Evolutionary conservation across 2,329 filamentous ascomycete species (phyloP), one percentile per base, ranked within the genome.

Genomic region (Emergomyces orientalis): DNA sequence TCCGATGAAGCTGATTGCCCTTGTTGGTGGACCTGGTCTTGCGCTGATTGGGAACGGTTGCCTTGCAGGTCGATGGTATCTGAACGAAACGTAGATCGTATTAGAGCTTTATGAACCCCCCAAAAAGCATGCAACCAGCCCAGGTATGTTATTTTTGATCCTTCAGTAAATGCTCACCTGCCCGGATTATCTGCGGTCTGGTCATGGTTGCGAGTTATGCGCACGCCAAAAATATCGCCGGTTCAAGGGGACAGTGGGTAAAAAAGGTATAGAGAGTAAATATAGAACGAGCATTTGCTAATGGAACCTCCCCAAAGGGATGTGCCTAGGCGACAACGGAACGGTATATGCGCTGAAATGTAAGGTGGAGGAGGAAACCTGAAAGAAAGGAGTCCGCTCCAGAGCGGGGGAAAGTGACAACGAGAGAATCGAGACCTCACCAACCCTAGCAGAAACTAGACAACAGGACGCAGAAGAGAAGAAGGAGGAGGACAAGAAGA

Each of bases 11-110:
- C 75, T 66, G 81, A 77, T 67, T 80, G 78, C 63, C 76, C 73
- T 62, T 79, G 79, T 71, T 84, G 83, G 68, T 80, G 81, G 19
- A 83, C 80, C 75, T 96, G 91, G 73, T 92, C 88, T 79, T 96
- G 84, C 47, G 93, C 90, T 55, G 92, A 94, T 41, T 91, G 91
- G 64, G 88, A 82, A 71, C 87, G 81, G 72, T 86, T 89, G 77
- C 91, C 86, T 82, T 97, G 94, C 60, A 97, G 86, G 79, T 97
- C 94, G 78, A 97, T 89, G 66, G 93, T 95, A 80, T 97, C 93
- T 96, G 77, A 63, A 56, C 41, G 32, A 61, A n/a, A 25, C 47
- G 13, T 34, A n/a, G 55, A 63, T 60, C 61, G n/a, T 39, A 39
- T 60, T 37, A 57, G 52, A 37, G 17, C 14, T 37, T 19, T 22